These are phyloP conservation scores for Coniella lustricola DNA, from an alignment of 2,329 filamentous ascomycete species.

Conservation along the genomic window DNA sequence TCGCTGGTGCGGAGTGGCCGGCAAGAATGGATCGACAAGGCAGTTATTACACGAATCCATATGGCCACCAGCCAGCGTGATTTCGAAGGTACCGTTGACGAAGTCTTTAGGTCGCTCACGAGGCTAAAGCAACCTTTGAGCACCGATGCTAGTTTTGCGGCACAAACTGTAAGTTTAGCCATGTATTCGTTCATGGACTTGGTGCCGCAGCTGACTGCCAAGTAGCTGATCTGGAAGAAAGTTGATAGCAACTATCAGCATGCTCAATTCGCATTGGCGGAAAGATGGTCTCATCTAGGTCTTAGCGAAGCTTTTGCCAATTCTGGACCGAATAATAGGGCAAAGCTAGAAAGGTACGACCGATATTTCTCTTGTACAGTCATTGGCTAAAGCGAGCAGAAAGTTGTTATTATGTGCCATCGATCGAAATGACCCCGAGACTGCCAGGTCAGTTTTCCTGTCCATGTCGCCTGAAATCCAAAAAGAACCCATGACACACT, in stretches of 20 bases:
- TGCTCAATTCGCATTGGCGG: constrained; percentile 45
- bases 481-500: constrained; percentile 60
- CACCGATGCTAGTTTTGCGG: constrained; percentile 56
- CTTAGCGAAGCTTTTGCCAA: constrained; percentile 60
- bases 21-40: constrained; percentile 59
- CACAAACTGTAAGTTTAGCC: constrained; percentile 50
- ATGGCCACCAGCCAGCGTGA: constrained; percentile 46
- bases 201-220: constrained; percentile 4
- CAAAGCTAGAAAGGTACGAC: constrained; percentile 58
- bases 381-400: constrained; percentile 35
- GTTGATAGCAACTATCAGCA: constrained; percentile 53
- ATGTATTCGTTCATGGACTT: not conserved
- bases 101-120: constrained; percentile 31
- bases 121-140: constrained; percentile 42
- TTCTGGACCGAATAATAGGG: constrained; percentile 57
- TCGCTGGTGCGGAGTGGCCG: constrained; percentile 37
- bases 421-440: constrained; percentile 45
- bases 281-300: constrained; percentile 66
- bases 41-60: constrained; percentile 61
- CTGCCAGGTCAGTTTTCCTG: constrained; percentile 48
- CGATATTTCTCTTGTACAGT: not conserved
- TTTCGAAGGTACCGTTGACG: constrained; percentile 24
- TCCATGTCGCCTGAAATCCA: constrained; percentile 52
- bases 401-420: constrained; percentile 68
- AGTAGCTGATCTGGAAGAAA: constrained; percentile 73